Evolutionary conservation across 2,329 filamentous ascomycete species (phyloP).

Genomic region (Fusarium anguioides): DNA sequence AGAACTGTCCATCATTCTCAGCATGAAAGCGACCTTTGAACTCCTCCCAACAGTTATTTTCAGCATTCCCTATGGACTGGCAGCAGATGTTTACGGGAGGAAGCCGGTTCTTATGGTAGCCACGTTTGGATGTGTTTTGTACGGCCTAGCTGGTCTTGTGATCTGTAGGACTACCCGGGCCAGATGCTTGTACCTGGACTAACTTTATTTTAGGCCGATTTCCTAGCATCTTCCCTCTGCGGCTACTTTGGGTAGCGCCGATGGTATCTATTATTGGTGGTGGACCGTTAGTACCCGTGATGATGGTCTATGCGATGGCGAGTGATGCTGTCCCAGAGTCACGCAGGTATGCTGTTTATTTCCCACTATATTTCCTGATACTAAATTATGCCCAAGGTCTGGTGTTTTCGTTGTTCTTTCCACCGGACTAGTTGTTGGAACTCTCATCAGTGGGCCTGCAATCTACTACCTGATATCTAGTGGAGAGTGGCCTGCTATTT

Average conservation of each 20-base stretch:
- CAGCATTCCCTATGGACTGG: background rate
- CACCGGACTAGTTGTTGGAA: background rate
- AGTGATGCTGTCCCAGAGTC: background rate
- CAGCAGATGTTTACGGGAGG: background rate
- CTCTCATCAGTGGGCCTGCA: background rate
- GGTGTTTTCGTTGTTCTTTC: background rate
- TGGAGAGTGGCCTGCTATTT: background rate
- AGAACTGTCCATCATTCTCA: background rate
- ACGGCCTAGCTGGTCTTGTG: background rate
- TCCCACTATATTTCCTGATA: background rate
- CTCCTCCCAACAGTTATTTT: background rate
- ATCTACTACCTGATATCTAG: background rate
- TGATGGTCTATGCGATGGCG: slow-evolving; percentile 4
- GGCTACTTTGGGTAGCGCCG: background rate
- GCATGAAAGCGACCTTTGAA: background rate
- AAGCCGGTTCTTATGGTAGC: background rate
- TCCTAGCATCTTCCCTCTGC: background rate
- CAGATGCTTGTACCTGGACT: background rate
- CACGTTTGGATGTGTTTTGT: background rate
- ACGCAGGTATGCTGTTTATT: background rate
- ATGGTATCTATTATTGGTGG: background rate
- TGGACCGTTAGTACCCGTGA: background rate
- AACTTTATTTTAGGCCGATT: background rate
- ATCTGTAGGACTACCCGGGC: background rate
- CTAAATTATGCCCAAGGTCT: background rate